Conservation (phyloP, 352 stramenopile genomes). For the Pythium chondricola region DNA sequence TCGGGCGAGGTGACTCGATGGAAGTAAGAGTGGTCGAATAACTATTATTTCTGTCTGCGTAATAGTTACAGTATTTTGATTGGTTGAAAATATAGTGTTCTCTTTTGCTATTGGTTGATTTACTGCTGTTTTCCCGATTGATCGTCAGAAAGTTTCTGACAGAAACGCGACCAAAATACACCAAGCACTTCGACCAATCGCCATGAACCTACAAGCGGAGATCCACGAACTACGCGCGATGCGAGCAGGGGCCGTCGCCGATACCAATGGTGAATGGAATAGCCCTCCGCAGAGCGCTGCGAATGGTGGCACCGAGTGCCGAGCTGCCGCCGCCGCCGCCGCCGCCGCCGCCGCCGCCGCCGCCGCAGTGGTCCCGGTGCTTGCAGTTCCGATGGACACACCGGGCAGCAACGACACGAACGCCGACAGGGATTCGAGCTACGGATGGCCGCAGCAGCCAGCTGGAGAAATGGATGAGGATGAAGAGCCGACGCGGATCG, state of each 20-base stretch:
- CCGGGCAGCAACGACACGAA: background rate
- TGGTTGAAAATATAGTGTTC: background rate
- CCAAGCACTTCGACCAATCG: too few species aligned
- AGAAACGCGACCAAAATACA: too few species aligned
- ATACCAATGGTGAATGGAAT: too few species aligned
- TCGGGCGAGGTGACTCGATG: constrained; percentile 6
- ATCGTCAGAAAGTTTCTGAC: too few species aligned
- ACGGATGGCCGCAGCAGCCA: constrained; percentile 31
- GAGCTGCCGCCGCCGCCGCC: background rate
- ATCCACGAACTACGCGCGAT: constrained; percentile 15
- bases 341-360: background rate
- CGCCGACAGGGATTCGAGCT: constrained; percentile 5
- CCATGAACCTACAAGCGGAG: constrained; percentile 12
- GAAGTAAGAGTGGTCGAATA: too few species aligned
- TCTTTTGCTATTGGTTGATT: too few species aligned
- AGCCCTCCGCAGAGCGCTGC: too few species aligned
- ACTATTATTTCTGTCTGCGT: too few species aligned
- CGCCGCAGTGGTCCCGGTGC: constrained; percentile 9
- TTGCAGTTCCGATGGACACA: background rate
- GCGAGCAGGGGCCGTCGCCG: too few species aligned
- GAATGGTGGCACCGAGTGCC: too few species aligned
- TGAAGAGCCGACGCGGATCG: background rate
- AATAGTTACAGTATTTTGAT: background rate
- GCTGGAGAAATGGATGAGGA: too few species aligned
- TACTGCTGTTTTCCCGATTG: too few species aligned